Percentiles rank a stretch among this genome's conserved stretches.
phyloP scores from a whole-genome alignment of 2,329 filamentous ascomycete genomes.

The Zasmidium cellare region DNA sequence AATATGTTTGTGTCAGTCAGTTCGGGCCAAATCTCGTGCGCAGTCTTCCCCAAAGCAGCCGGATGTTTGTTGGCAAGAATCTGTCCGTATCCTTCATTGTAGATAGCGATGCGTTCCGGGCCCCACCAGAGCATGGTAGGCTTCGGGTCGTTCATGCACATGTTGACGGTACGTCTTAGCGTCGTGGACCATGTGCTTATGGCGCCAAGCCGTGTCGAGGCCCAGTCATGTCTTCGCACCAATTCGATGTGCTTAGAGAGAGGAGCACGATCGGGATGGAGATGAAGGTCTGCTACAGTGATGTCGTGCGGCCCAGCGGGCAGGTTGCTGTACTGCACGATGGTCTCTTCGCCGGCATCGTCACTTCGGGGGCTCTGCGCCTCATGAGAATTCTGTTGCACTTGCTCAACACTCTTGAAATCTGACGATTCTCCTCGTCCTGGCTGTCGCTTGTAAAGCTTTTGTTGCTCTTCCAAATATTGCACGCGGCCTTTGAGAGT shows the following conservation, averaged over 20 bases:
- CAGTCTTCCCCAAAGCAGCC: slow-evolving; percentile 19
- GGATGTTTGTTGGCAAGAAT: slow-evolving; percentile 35
- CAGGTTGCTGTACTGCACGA: too few relatives aligned
- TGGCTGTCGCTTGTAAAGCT: neutral
- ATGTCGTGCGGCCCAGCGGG: slow-evolving; percentile 15
- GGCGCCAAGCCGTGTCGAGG: slow-evolving; percentile 14
- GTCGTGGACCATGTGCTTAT: slow-evolving; percentile 18
- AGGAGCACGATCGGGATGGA: neutral
- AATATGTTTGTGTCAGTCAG: slow-evolving; percentile 1
- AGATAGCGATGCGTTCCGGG: slow-evolving; percentile 33
- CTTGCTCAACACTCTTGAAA: neutral
- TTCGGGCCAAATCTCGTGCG: slow-evolving; percentile 14
- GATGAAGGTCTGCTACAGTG: slow-evolving; percentile 8
- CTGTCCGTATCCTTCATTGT: slow-evolving; percentile 38
- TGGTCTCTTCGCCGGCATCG: neutral
- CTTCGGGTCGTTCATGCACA: slow-evolving; percentile 19
- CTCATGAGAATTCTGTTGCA: neutral
- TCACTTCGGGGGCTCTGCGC: neutral
- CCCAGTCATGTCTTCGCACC: slow-evolving; percentile 20
- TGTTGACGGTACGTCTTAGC: slow-evolving; percentile 20
- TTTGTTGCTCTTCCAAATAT: neutral
- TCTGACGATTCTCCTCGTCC: neutral
- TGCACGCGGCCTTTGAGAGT: neutral
- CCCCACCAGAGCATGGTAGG: slow-evolving; percentile 28
- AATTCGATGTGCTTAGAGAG: slow-evolving; percentile 18